These are phyloP conservation scores for Excoecaria cochinchinensis DNA, from an alignment of 345 rosid species.

Conservation along the genomic window DNA sequence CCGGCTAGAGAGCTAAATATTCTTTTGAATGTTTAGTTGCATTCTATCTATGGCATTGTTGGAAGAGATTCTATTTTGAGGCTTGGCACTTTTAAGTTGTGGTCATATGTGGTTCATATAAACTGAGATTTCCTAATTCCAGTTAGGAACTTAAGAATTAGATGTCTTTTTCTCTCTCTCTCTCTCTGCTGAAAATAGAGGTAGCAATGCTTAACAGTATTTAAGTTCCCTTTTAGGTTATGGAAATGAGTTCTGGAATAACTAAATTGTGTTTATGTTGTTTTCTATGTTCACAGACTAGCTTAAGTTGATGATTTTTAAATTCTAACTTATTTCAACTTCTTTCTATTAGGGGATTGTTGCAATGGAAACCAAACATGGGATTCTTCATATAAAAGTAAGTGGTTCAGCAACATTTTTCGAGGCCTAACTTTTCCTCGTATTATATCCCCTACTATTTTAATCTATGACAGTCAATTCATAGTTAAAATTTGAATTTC, in stretches of 20 bases:
- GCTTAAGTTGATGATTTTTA: not conserved
- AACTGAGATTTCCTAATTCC: not conserved
- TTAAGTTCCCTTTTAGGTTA: not conserved
- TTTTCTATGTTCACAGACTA: not conserved
- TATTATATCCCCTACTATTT: not conserved
- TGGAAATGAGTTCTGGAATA: not conserved
- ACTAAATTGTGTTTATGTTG: not conserved
- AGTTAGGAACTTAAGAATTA: not conserved
- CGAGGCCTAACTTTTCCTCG: not conserved
- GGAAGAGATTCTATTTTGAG: not conserved
- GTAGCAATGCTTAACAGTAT: not conserved
- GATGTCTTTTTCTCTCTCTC: not conserved
- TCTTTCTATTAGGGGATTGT: conserved; percentile 56
- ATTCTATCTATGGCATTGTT: not conserved
- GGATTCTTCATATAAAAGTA: conserved; percentile 76
- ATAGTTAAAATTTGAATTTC: not conserved
- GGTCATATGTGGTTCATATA: not conserved
- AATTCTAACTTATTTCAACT: not conserved
- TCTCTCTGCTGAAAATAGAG: not conserved
- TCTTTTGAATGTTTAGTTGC: not conserved
- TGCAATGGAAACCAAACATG: conserved; percentile 73
- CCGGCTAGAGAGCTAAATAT: too few relatives aligned
- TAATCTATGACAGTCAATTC: too few relatives aligned
- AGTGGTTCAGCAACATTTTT: conserved; percentile 21
- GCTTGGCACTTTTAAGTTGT: not conserved